A percentile compares a stretch with the other conserved stretches of the same genome.
Evolutionary conservation across 1,284 basidiomycete genomes (phyloP).

Genomic region (Boletus albobrunnescens): DNA sequence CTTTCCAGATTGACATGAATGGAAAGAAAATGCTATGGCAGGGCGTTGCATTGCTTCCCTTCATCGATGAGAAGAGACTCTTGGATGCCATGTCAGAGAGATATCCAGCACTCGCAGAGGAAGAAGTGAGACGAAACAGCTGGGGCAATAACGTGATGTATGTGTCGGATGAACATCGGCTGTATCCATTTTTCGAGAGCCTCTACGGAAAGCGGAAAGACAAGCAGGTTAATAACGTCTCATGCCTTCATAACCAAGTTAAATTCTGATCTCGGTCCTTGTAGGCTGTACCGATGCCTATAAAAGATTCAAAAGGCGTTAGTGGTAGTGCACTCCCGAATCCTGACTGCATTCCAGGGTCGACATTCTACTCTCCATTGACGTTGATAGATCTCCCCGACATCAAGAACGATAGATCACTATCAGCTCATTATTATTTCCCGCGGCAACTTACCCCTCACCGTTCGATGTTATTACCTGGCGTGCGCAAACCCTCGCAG

Average conservation of each 20-base stretch:
- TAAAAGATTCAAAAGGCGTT: constrained; percentile 71
- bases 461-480: constrained; percentile 78
- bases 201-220: constrained; percentile 88
- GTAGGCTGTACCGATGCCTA: constrained; percentile 68
- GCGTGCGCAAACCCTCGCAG: constrained; percentile 59
- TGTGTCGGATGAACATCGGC: constrained; percentile 77
- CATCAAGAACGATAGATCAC: constrained; percentile 81
- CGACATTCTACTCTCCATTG: constrained; percentile 82
- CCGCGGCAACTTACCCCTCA: constrained; percentile 85
- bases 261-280: constrained; percentile 15
- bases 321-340: constrained; percentile 80
- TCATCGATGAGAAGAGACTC: constrained; percentile 87
- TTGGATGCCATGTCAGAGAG: constrained; percentile 77
- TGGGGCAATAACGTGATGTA: constrained; percentile 87
- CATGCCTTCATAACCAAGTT: constrained; percentile 1
- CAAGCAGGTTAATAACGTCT: constrained; percentile 58
- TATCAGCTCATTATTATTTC: constrained; percentile 88
- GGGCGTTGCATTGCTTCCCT: constrained; percentile 93
- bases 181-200: constrained; percentile 84
- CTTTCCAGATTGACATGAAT: constrained; percentile 99
- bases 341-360: constrained; percentile 86
- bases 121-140: constrained; percentile 80
- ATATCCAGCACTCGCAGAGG: constrained; percentile 73
- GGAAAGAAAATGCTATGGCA: constrained; percentile 99
- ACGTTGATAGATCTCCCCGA: constrained; percentile 60